phyloP scores from a whole-genome alignment of 768 basidiomycete genomes.

The Hydnum rufescens region DNA sequence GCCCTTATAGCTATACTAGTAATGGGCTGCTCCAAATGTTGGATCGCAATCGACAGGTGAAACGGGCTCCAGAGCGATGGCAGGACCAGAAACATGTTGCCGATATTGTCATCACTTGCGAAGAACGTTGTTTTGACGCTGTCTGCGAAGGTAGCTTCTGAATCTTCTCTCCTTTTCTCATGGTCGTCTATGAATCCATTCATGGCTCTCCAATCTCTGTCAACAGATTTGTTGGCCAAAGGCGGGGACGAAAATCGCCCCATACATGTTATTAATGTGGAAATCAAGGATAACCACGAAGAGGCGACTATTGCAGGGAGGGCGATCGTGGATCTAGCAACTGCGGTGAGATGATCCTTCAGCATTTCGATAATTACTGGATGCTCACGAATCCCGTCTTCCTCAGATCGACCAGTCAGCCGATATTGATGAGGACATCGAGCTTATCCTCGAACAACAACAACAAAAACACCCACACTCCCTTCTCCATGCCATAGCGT shows the following conservation, averaged over 20 bases:
- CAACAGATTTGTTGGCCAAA: constrained; percentile 57
- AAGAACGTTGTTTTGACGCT: constrained; percentile 95
- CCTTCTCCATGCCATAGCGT: constrained; percentile 77
- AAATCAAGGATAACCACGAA: constrained; percentile 98
- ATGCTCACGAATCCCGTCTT: constrained; percentile 7
- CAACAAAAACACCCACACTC: constrained; percentile 83
- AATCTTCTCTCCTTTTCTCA: constrained; percentile 16
- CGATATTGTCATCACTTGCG: constrained; percentile 97
- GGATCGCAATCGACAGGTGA: constrained; percentile 83
- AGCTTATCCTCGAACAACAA: constrained; percentile 63
- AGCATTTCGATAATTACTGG: not conserved
- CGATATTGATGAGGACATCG: constrained; percentile 86
- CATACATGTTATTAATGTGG: constrained; percentile 91
- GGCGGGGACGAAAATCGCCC: constrained; percentile 88
- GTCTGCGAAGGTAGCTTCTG: constrained; percentile 71
- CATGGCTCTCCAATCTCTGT: not conserved
- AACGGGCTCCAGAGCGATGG: constrained; percentile 90
- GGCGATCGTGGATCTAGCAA: constrained; percentile 80
- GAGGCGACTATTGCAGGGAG: constrained; percentile 92
- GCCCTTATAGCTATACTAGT: constrained; percentile 50
- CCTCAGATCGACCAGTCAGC: constrained; percentile 60
- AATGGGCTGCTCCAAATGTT: constrained; percentile 94
- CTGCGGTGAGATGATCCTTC: constrained; percentile 42
- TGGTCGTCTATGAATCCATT: constrained; percentile 6
- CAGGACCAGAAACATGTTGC: constrained; percentile 75